phyloP scores from a whole-genome alignment of 78 protist species.

The Blattamonas nauphoetae region DNA sequence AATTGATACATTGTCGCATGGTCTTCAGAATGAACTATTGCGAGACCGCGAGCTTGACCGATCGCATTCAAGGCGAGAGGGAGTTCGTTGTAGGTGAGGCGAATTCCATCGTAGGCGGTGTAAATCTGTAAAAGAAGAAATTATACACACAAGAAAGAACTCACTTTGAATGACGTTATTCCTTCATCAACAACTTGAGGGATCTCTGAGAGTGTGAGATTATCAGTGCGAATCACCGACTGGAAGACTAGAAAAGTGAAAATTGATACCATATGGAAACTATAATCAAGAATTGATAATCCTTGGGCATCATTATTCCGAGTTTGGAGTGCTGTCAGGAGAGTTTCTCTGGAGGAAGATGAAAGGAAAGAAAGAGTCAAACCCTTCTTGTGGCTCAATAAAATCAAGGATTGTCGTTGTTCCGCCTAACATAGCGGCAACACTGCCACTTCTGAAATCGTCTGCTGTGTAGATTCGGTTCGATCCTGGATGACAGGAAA shows the following conservation, averaged over 20 bases:
- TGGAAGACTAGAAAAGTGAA: background rate
- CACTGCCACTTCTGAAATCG: background rate
- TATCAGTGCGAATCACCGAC: conserved; percentile 1
- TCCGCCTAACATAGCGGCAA: background rate
- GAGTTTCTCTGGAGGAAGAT: background rate
- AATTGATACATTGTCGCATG: background rate
- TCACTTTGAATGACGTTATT: conserved; percentile 1
- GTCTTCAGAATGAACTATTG: background rate
- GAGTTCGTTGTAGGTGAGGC: background rate
- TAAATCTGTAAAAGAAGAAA: background rate
- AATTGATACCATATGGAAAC: background rate
- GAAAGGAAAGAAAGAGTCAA: background rate
- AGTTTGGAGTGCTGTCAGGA: background rate
- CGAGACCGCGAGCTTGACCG: background rate
- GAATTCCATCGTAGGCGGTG: conserved; percentile 2
- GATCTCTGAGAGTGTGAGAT: background rate
- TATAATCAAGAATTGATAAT: background rate
- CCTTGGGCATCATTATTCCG: background rate
- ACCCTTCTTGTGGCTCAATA: background rate
- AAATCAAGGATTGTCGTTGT: background rate
- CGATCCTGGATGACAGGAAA: too few relatives aligned
- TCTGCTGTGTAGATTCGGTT: background rate
- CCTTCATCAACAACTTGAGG: background rate
- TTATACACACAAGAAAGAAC: background rate
- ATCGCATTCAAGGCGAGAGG: background rate